phyloP scores from a whole-genome alignment of 345 rosid species.

The Syzygium grande region DNA sequence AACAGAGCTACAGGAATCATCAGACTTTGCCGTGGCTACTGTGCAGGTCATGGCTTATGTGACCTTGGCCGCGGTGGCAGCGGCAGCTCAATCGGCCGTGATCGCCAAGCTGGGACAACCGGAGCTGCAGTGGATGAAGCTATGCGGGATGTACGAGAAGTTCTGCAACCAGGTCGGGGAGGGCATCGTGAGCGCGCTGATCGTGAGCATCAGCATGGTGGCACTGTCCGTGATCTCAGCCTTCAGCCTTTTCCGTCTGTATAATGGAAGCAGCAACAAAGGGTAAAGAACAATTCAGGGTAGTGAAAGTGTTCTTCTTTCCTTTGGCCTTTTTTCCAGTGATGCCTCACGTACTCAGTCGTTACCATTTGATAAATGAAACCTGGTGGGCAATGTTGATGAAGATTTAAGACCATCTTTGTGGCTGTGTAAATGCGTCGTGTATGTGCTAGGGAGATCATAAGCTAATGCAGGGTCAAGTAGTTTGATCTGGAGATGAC shows the following conservation, averaged over 20 bases:
- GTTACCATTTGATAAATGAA: neutral
- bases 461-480: neutral
- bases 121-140: slow-evolving; percentile 81
- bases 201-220: slow-evolving; percentile 51
- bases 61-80: slow-evolving; percentile 63
- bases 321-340: neutral
- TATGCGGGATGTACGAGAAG: slow-evolving; percentile 70
- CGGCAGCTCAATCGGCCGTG: slow-evolving; percentile 59
- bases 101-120: slow-evolving; percentile 68
- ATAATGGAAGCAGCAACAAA: slow-evolving; percentile 18
- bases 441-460: neutral
- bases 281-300: slow-evolving; percentile 17
- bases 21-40: neutral
- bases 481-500: neutral
- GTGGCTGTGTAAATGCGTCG: neutral
- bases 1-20: neutral
- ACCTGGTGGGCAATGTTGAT: neutral
- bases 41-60: slow-evolving; percentile 73
- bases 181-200: slow-evolving; percentile 45
- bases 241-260: slow-evolving; percentile 78
- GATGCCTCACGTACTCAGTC: neutral
- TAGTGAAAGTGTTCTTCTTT: slow-evolving; percentile 3
- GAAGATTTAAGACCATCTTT: neutral
- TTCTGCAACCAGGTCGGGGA: slow-evolving; percentile 68
- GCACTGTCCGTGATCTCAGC: slow-evolving; percentile 60